phyloP scores from a whole-genome alignment of 2,329 filamentous ascomycete genomes.

The Emmonsiellopsis sp. region DNA sequence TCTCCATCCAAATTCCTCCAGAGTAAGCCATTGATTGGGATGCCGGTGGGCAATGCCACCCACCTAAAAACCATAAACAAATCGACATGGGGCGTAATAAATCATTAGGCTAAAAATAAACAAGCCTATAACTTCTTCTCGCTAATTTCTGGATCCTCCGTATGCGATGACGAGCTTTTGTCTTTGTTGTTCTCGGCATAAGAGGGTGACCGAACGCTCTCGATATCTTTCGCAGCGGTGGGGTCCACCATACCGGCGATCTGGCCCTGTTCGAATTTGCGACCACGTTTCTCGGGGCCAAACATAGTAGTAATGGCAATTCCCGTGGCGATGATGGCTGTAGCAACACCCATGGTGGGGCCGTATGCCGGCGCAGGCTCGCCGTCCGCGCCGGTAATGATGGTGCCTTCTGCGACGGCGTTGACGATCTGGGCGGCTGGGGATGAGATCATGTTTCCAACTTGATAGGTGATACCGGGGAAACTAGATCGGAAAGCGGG shows the following conservation, averaged over 20 bases:
- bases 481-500: slow-evolving; percentile 54
- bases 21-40: too few species aligned
- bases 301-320: slow-evolving; percentile 59
- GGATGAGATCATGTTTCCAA: slow-evolving; percentile 53
- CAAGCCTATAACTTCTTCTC: too few species aligned
- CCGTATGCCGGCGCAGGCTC: slow-evolving; percentile 59
- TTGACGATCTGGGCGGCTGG: slow-evolving; percentile 69
- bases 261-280: slow-evolving; percentile 55
- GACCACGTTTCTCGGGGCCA: slow-evolving; percentile 65
- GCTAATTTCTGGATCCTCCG: too few species aligned
- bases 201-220: too few species aligned
- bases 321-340: slow-evolving; percentile 63
- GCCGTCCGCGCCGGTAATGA: slow-evolving; percentile 46
- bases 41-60: too few species aligned
- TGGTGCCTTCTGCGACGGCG: slow-evolving; percentile 55
- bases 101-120: too few species aligned
- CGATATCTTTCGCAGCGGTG: too few species aligned
- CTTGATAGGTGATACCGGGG: slow-evolving; percentile 54
- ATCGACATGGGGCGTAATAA: too few species aligned
- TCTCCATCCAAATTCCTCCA: too few species aligned
- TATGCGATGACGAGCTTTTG: too few species aligned
- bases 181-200: too few species aligned
- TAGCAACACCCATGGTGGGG: slow-evolving; percentile 65
- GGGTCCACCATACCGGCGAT: slow-evolving; percentile 34
- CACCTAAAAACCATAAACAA: too few species aligned